Evolutionary conservation across 305 asterid genomes (phyloP).

Genomic region (Ilex paraguariensis): DNA sequence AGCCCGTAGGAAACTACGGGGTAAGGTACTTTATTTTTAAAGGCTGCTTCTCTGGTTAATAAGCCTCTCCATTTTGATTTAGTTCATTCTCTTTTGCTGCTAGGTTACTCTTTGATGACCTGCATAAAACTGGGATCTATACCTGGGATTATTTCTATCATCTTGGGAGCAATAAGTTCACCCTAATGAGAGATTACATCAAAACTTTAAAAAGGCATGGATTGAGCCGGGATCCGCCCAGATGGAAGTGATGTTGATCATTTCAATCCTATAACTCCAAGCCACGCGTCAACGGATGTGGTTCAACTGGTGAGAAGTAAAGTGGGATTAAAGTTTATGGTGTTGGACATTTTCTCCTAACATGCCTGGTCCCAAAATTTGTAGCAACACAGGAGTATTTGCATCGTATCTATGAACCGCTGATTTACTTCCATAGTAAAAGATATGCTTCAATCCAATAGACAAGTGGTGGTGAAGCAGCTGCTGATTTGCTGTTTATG

Average conservation of each 20-base stretch:
- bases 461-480: too few species aligned
- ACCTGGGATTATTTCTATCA: conserved; percentile 80
- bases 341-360: too few species aligned
- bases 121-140: conserved; percentile 84
- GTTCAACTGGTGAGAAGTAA: not conserved
- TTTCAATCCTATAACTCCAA: not conserved
- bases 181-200: conserved; percentile 71
- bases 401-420: too few species aligned
- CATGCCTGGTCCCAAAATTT: too few species aligned
- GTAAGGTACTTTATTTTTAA: conserved; percentile 46
- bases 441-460: too few species aligned
- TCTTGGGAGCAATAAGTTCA: conserved; percentile 72
- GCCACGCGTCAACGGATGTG: not conserved
- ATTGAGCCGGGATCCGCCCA: conserved; percentile 61
- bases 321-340: too few species aligned
- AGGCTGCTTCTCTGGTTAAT: not conserved
- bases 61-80: conserved; percentile 2
- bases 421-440: too few species aligned
- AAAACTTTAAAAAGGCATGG: conserved; percentile 66
- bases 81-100: conserved; percentile 7
- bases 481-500: too few species aligned
- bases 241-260: conserved; percentile 34
- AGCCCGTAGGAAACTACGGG: conserved; percentile 86
- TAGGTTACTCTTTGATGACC: conserved; percentile 75
- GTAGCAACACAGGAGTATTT: too few species aligned